Conservation (phyloP, 805 yeast species). For the Clavispora carvajalis region DNA sequence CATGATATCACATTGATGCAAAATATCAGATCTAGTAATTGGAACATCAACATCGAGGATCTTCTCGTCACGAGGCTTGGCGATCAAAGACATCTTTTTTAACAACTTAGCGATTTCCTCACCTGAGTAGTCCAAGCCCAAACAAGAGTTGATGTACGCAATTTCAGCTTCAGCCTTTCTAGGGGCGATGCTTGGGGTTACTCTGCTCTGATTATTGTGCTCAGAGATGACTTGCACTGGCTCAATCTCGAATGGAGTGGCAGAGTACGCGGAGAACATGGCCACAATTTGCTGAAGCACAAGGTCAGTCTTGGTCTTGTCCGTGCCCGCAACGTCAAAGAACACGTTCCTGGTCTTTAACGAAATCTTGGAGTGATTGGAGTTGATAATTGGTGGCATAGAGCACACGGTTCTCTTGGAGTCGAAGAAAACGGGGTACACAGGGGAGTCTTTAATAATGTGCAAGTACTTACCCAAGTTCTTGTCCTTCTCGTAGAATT, state of each 20-base stretch:
- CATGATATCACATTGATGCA: constrained; percentile 97
- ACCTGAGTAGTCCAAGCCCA: constrained; percentile 73
- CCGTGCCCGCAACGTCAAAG: constrained; percentile 93
- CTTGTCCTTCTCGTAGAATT: constrained; percentile 85
- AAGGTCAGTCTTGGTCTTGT: constrained; percentile 87
- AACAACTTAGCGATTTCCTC: constrained; percentile 65
- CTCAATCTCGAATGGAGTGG: constrained; percentile 77
- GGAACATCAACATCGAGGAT: constrained; percentile 71
- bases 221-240: constrained; percentile 81
- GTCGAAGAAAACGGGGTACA: constrained; percentile 86
- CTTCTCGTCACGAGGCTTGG: constrained; percentile 46
- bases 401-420: constrained; percentile 74
- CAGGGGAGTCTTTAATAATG: constrained; percentile 82
- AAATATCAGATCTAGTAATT: constrained; percentile 89
- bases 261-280: constrained; percentile 89
- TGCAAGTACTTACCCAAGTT: constrained; percentile 85
- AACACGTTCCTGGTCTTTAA: constrained; percentile 82
- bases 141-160: constrained; percentile 82
- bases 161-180: constrained; percentile 71
- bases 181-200: constrained; percentile 67
- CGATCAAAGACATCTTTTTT: constrained; percentile 74
- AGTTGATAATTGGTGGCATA: constrained; percentile 94
- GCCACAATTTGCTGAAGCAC: constrained; percentile 91
- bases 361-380: constrained; percentile 83
- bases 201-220: constrained; percentile 71